Evolutionary conservation across 2,329 filamentous ascomycete species (phyloP).

Genomic region (Penicillium vulpinum): DNA sequence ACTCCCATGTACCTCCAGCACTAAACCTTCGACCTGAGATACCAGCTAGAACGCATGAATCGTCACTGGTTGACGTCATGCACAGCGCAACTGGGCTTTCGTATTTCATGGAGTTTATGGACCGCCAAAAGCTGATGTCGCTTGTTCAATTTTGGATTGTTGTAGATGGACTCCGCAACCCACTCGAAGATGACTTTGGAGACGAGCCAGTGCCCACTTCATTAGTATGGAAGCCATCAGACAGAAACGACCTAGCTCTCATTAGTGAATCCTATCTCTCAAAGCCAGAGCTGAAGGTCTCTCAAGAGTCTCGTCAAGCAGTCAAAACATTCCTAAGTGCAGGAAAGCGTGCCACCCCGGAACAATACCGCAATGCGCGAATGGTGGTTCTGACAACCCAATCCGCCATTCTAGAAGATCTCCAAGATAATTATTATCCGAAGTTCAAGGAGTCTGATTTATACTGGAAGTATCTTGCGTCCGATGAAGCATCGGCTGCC

Average conservation of each 20-base stretch:
- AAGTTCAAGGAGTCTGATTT: constrained; percentile 90
- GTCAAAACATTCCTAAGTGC: constrained; percentile 78
- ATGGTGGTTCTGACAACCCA: constrained; percentile 80
- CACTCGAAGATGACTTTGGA: constrained; percentile 79
- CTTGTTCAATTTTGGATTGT: constrained; percentile 98
- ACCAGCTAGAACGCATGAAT: constrained; percentile 69
- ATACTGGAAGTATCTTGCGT: constrained; percentile 93
- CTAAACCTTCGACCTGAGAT: constrained; percentile 35
- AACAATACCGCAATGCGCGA: constrained; percentile 80
- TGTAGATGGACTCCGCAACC: constrained; percentile 93
- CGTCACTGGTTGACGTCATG: constrained; percentile 79
- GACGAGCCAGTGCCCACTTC: constrained; percentile 66
- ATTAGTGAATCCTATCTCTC: constrained; percentile 89
- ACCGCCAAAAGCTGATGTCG: constrained; percentile 80
- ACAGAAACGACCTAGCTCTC: constrained; percentile 82
- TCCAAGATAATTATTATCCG: constrained; percentile 77
- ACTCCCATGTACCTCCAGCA: constrained; percentile 35
- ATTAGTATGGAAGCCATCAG: constrained; percentile 75
- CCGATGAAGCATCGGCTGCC: constrained; percentile 63
- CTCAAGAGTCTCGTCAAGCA: constrained; percentile 65
- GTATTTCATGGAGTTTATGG: constrained; percentile 99
- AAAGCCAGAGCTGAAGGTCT: constrained; percentile 76
- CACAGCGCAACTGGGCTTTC: constrained; percentile 87
- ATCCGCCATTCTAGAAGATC: constrained; percentile 76
- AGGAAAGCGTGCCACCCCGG: constrained; percentile 71